Conservation (phyloP, 345 rosid genomes). For the Acer negundo region DNA sequence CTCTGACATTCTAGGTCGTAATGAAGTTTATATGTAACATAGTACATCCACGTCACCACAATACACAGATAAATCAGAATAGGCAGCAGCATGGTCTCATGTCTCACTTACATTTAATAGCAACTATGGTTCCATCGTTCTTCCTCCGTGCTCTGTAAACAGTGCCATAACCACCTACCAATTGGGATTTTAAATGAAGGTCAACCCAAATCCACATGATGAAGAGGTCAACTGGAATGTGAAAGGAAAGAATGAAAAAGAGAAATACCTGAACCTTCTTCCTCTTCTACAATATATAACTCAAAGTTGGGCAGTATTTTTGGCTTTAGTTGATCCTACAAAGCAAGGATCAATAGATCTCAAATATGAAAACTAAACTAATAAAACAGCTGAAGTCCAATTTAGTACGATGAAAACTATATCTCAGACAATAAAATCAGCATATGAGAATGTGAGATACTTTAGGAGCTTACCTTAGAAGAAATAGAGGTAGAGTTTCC, state of each 20-base stretch:
- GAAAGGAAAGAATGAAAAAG: background rate
- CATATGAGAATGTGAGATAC: background rate
- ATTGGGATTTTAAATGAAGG: constrained; percentile 23
- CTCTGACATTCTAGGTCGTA: background rate
- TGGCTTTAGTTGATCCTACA: constrained; percentile 52
- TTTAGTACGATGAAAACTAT: background rate
- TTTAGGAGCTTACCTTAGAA: constrained; percentile 34
- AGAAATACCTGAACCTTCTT: constrained; percentile 88
- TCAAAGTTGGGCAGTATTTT: constrained; percentile 71
- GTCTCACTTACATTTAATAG: constrained; percentile 80
- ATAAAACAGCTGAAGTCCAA: background rate
- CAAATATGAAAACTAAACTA: background rate
- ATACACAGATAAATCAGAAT: background rate
- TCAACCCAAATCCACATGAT: constrained; percentile 12
- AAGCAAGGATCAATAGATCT: constrained; percentile 13
- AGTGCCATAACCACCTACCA: constrained; percentile 91
- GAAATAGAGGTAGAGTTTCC: constrained; percentile 30
- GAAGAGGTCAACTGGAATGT: background rate
- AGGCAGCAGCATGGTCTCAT: constrained; percentile 10
- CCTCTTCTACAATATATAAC: constrained; percentile 67
- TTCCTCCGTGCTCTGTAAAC: constrained; percentile 83
- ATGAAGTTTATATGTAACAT: background rate
- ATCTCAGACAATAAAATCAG: background rate
- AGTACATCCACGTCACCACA: background rate
- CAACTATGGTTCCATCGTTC: constrained; percentile 67